These are phyloP conservation scores for Syzygium malaccense DNA, from an alignment of 441 rosid species.

Conservation along the genomic window DNA sequence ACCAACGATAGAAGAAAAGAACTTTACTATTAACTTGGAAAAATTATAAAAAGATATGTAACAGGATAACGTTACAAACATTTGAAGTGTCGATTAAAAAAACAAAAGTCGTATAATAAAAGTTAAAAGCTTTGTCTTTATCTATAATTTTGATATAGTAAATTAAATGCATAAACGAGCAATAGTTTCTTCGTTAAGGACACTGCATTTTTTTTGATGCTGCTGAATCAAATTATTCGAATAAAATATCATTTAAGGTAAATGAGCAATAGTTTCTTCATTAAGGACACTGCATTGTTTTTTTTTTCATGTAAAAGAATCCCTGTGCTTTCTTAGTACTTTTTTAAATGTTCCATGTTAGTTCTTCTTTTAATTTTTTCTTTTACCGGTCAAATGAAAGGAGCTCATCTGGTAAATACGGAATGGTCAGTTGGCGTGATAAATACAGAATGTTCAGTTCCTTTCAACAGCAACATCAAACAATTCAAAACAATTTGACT, in stretches of 20 bases:
- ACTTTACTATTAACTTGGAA: neutral
- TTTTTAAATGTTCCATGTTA: too few species aligned
- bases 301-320: too few species aligned
- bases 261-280: too few species aligned
- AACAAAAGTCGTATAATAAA: neutral
- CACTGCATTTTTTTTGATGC: neutral
- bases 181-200: too few species aligned
- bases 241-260: too few species aligned
- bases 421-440: too few species aligned
- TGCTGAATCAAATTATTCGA: neutral
- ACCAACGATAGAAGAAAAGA: neutral
- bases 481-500: neutral
- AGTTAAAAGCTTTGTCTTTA: neutral
- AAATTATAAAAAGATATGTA: neutral
- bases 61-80: neutral
- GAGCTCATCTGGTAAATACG: too few species aligned
- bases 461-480: neutral
- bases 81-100: neutral
- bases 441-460: neutral
- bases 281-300: too few species aligned
- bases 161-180: neutral
- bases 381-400: too few species aligned
- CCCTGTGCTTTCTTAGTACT: too few species aligned
- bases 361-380: too few species aligned
- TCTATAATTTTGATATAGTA: neutral